A percentile compares a stretch with the other conserved stretches of the same genome.
Conservation (phyloP, 306 rosid species). For the Malus asiatica region DNA sequence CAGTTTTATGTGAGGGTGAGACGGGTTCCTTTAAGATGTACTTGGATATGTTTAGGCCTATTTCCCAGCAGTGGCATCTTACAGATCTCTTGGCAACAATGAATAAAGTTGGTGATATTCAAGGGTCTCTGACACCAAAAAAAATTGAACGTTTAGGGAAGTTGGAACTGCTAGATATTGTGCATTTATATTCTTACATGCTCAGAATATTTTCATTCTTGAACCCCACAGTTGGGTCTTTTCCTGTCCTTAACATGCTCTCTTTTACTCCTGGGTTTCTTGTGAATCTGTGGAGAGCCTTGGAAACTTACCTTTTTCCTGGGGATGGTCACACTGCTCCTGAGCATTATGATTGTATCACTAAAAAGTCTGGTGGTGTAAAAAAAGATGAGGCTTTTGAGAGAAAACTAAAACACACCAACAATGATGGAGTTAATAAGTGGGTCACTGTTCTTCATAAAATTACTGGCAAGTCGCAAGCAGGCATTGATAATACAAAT, state of each 20-base stretch:
- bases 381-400: slow-evolving; percentile 35
- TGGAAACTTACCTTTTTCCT: slow-evolving; percentile 59
- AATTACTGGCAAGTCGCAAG: slow-evolving; percentile 67
- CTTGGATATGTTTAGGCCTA: slow-evolving; percentile 68
- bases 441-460: slow-evolving; percentile 70
- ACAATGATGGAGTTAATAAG: slow-evolving; percentile 59
- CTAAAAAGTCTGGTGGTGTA: slow-evolving; percentile 27
- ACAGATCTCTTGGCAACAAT: slow-evolving; percentile 56
- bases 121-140: slow-evolving; percentile 24
- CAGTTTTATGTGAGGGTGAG: slow-evolving; percentile 23
- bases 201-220: slow-evolving; percentile 60
- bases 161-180: slow-evolving; percentile 60
- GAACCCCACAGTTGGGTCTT: slow-evolving; percentile 63
- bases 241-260: slow-evolving; percentile 82
- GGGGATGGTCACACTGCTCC: slow-evolving; percentile 36
- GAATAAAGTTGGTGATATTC: slow-evolving; percentile 16
- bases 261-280: slow-evolving; percentile 95
- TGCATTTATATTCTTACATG: slow-evolving; percentile 65
- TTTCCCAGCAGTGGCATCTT: slow-evolving; percentile 90
- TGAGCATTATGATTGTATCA: slow-evolving; percentile 11
- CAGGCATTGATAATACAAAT: slow-evolving; percentile 22
- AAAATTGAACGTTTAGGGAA: slow-evolving; percentile 28
- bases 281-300: slow-evolving; percentile 55
- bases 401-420: slow-evolving; percentile 43
- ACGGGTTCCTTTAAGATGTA: slow-evolving; percentile 42